phyloP scores from a whole-genome alignment of 495 filamentous ascomycete species.

The Clavariopsis aquatica region DNA sequence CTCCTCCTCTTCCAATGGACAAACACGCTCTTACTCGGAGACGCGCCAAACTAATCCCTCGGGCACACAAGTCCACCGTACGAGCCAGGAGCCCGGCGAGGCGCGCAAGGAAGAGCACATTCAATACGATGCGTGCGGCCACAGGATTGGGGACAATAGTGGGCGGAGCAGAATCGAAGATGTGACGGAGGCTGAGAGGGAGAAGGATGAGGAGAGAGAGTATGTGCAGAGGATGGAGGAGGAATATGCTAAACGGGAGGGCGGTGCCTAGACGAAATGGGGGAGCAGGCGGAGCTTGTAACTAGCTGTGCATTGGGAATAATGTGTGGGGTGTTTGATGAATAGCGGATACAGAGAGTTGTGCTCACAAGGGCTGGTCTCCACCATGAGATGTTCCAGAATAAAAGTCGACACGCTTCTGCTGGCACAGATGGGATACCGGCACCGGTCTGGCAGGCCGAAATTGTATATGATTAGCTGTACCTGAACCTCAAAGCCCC shows the following conservation, averaged over 20 bases:
- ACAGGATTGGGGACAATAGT: constrained; percentile 1
- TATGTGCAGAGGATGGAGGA: constrained; percentile 32
- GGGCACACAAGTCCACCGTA: constrained; percentile 23
- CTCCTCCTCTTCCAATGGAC: constrained; percentile 18
- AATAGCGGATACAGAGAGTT: no score
- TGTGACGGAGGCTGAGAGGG: constrained; percentile 25
- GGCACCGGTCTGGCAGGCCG: no score
- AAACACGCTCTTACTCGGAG: constrained; percentile 16
- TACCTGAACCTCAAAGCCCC: background rate
- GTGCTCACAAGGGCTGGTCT: no score
- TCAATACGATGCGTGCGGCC: constrained; percentile 13
- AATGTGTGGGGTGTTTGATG: no score
- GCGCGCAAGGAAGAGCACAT: constrained; percentile 16
- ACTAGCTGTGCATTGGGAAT: background rate
- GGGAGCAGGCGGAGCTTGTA: no score
- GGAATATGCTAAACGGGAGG: constrained; percentile 36
- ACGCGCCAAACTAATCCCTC: constrained; percentile 10
- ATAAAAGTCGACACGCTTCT: background rate
- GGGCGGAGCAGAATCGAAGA: constrained; percentile 24
- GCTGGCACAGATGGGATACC: no score
- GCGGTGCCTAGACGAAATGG: constrained; percentile 20
- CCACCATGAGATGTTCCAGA: background rate
- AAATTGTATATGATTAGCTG: background rate
- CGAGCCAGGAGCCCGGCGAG: constrained; percentile 23
- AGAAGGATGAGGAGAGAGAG: constrained; percentile 14